These are phyloP conservation scores for Neurospora sp. DNA, from an alignment of 495 filamentous ascomycete genomes.

Conservation along the genomic window DNA sequence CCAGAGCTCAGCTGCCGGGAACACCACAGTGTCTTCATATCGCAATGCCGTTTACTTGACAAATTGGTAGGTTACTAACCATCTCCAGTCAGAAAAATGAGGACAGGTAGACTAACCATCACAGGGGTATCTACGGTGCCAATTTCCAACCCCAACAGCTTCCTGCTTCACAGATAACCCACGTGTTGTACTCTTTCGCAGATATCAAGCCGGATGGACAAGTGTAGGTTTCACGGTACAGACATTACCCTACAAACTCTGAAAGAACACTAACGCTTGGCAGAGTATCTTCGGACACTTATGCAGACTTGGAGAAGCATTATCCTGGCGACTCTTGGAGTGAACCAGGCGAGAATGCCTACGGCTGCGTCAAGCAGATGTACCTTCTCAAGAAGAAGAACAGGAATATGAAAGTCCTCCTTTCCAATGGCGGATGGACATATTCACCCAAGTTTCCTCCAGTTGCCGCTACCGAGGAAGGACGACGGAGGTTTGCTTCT, in stretches of 20 bases:
- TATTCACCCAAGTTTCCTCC: slow-evolving; percentile 72
- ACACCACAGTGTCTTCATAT: slow-evolving; percentile 2
- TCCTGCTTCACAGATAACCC: slow-evolving; percentile 67
- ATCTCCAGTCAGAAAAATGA: not conserved
- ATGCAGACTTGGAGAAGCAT: slow-evolving; percentile 62
- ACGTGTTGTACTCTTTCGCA: slow-evolving; percentile 81
- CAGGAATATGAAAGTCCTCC: slow-evolving; percentile 68
- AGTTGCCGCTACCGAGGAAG: slow-evolving; percentile 48
- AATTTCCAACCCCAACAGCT: slow-evolving; percentile 69
- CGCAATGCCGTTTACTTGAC: slow-evolving; percentile 37
- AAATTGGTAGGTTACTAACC: slow-evolving; percentile 27
- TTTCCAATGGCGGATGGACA: slow-evolving; percentile 86
- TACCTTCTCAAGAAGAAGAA: slow-evolving; percentile 74
- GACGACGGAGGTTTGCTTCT: slow-evolving; percentile 49
- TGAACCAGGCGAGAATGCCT: slow-evolving; percentile 55
- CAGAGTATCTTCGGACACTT: slow-evolving; percentile 42
- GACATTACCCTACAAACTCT: not conserved
- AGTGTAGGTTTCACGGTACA: slow-evolving; percentile 44
- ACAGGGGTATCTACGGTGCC: slow-evolving; percentile 66
- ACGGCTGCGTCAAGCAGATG: slow-evolving; percentile 78
- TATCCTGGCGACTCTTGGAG: slow-evolving; percentile 63
- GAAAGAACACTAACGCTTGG: not conserved
- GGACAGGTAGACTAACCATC: not conserved
- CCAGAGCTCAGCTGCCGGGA: not conserved
- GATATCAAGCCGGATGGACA: slow-evolving; percentile 72